A percentile compares a stretch with the other conserved stretches of the same genome.
Evolutionary conservation across 768 basidiomycete species (phyloP).

Genomic region (Hygrocybe coccinea): DNA sequence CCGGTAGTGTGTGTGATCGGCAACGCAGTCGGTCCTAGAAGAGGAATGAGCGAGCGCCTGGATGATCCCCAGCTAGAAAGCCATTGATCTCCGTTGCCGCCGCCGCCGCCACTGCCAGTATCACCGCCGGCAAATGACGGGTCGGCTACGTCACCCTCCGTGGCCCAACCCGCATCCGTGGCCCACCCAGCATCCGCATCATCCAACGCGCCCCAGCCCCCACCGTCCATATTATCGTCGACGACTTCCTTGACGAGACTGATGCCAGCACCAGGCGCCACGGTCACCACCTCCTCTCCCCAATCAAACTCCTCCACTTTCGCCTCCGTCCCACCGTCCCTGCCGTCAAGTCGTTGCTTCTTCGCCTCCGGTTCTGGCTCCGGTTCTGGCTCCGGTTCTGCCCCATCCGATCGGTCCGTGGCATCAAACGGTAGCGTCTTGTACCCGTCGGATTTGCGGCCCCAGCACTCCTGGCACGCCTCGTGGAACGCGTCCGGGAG

Average conservation of each 20-base stretch:
- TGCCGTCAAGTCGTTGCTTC: background rate
- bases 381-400: slow-evolving; percentile 6
- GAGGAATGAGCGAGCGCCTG: slow-evolving; percentile 24
- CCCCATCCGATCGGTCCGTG: background rate
- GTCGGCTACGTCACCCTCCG: background rate
- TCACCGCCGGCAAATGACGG: background rate
- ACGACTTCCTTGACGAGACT: slow-evolving; percentile 5
- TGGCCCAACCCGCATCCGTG: background rate
- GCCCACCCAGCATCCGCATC: background rate
- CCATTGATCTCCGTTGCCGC: background rate
- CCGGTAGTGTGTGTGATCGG: slow-evolving; percentile 51
- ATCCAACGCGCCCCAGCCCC: slow-evolving; percentile 5
- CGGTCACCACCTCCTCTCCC: slow-evolving; percentile 27
- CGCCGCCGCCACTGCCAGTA: no score
- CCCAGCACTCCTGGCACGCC: slow-evolving; percentile 49
- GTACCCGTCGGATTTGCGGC: slow-evolving; percentile 40
- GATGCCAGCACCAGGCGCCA: background rate
- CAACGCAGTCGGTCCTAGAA: slow-evolving; percentile 42
- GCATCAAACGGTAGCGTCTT: slow-evolving; percentile 16
- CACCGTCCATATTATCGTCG: slow-evolving; percentile 21
- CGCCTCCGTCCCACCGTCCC: slow-evolving; percentile 5
- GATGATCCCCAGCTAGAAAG: background rate
- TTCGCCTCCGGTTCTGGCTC: slow-evolving; percentile 8
- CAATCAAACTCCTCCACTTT: slow-evolving; percentile 34
- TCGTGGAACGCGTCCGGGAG: slow-evolving; percentile 49